Evolutionary conservation across 176 grass and related monocot genomes (phyloP).

Genomic region (Zea mays): Zm-B73-REFERENCE-NAM-5.0 NC_050098.1:19024501-19025000

Average conservation of each 20-base stretch:
- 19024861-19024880: slow-evolving; percentile 48
- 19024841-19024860: slow-evolving; percentile 27
- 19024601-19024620: too few species aligned
- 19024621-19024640: not conserved
- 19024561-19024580: slow-evolving; percentile 26
- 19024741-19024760: slow-evolving; percentile 27
- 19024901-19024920: slow-evolving; percentile 58
- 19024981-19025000: slow-evolving; percentile 68
- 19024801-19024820: slow-evolving; percentile 61
- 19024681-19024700: slow-evolving; percentile 9
- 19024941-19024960: slow-evolving; percentile 63
- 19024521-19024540: not conserved
- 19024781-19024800: slow-evolving; percentile 66
- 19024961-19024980: slow-evolving; percentile 62
- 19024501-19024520: slow-evolving; percentile 12
- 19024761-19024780: slow-evolving; percentile 25
- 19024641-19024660: slow-evolving; percentile 2
- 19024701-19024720: slow-evolving; percentile 29
- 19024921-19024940: slow-evolving; percentile 63
- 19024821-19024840: slow-evolving; percentile 38
- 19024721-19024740: slow-evolving; percentile 9
- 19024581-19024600: not conserved
- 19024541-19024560: too few species aligned
- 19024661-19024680: slow-evolving; percentile 26
- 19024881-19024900: slow-evolving; percentile 96